Conservation (phyloP, 495 filamentous ascomycete genomes). For the Extremus antarcticus region DNA sequence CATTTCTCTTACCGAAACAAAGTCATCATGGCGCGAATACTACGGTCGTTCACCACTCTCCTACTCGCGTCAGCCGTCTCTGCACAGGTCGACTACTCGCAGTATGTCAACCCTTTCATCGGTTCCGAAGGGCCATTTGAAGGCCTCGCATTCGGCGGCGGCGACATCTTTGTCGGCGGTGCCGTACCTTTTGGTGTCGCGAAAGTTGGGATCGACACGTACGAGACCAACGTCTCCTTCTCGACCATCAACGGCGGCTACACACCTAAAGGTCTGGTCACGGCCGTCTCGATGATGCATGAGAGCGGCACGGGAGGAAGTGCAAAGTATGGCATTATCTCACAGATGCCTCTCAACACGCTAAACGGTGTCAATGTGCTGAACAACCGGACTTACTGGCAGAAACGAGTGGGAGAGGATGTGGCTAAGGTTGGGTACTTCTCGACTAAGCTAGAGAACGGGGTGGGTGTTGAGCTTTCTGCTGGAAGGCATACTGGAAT, state of each 20-base stretch:
- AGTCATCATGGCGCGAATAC: too few relatives aligned
- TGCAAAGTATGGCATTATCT: slow-evolving; percentile 29
- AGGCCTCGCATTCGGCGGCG: slow-evolving; percentile 28
- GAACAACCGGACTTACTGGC: slow-evolving; percentile 31
- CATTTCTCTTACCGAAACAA: too few relatives aligned
- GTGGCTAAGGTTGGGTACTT: slow-evolving; percentile 27
- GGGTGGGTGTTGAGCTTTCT: slow-evolving; percentile 23
- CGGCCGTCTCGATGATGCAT: slow-evolving; percentile 28
- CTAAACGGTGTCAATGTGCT: slow-evolving; percentile 22
- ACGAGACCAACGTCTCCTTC: slow-evolving; percentile 24
- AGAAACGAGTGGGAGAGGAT: slow-evolving; percentile 23
- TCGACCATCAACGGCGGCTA: slow-evolving; percentile 29
- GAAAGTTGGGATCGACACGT: slow-evolving; percentile 30
- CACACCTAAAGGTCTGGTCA: slow-evolving; percentile 27
- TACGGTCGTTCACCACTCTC: not conserved
- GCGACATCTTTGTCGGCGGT: slow-evolving; percentile 27
- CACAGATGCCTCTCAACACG: slow-evolving; percentile 28
- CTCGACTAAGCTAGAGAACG: slow-evolving; percentile 23
- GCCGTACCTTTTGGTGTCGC: slow-evolving; percentile 30
- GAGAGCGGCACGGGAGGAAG: slow-evolving; percentile 29
- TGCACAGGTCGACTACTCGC: slow-evolving; percentile 21
- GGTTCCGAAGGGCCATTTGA: slow-evolving; percentile 26
- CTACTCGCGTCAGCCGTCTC: not conserved
- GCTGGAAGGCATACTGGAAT: slow-evolving; percentile 23
- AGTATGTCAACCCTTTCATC: slow-evolving; percentile 31